Conservation (phyloP, 1,139 yeast genomes). For the Yamadazyma buinensis region DNA sequence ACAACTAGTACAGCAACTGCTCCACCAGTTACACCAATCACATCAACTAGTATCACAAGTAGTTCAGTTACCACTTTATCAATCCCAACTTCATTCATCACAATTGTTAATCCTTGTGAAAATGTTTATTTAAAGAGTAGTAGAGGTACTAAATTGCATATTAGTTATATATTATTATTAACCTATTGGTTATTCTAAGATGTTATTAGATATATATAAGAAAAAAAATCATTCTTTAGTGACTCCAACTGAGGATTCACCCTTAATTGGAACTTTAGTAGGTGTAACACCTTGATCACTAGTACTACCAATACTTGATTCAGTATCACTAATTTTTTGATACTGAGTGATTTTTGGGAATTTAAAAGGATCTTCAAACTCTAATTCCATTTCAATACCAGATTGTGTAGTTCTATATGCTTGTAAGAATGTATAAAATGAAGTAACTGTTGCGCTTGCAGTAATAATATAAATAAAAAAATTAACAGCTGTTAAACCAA, state of each 20-base stretch:
- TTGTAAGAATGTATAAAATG: constrained; percentile 4
- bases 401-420: neutral
- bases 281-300: no score
- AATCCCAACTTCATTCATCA: constrained; percentile 1
- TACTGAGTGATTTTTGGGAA: constrained; percentile 1
- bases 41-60: neutral
- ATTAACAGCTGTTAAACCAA: constrained; percentile 8
- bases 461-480: constrained; percentile 12
- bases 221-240: no score
- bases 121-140: neutral
- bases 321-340: neutral
- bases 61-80: neutral
- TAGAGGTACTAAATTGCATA: neutral
- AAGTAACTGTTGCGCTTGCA: constrained; percentile 8
- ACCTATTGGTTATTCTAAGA: no score
- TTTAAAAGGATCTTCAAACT: constrained; percentile 8
- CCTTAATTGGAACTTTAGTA: no score
- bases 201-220: no score
- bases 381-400: constrained; percentile 5
- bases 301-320: neutral
- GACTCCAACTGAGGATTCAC: no score
- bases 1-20: constrained; percentile 1
- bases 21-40: neutral
- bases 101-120: constrained; percentile 2
- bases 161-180: neutral